Conservation (phyloP, 1,284 basidiomycete genomes). For the Cutaneotrichosporon spelunceum region DNA sequence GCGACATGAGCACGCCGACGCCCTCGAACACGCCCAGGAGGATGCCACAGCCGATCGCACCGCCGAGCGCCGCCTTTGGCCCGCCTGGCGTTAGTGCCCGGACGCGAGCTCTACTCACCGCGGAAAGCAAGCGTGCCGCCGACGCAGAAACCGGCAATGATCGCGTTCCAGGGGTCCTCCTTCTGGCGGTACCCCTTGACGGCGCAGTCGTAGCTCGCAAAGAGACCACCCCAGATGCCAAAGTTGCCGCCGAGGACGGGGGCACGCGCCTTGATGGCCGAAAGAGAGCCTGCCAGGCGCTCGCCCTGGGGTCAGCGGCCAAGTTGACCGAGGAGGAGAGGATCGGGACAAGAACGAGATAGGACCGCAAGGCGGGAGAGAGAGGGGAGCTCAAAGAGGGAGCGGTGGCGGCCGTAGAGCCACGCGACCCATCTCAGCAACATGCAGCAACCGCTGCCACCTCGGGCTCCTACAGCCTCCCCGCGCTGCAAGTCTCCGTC, state of each 20-base stretch:
- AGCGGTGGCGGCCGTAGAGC: no score
- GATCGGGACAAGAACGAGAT: no score
- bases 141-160: constrained; percentile 96
- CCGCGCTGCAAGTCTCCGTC: background rate
- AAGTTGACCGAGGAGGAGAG: no score
- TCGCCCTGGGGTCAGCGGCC: constrained; percentile 64
- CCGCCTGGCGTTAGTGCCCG: constrained; percentile 63
- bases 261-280: constrained; percentile 96
- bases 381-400: background rate
- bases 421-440: no score
- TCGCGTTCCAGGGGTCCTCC: constrained; percentile 99
- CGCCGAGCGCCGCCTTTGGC: constrained; percentile 81
- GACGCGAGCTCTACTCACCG: constrained; percentile 61
- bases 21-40: constrained; percentile 89
- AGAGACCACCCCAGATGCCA: constrained; percentile 97
- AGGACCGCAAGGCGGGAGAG: background rate
- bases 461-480: background rate
- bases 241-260: constrained; percentile 98
- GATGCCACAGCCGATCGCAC: constrained; percentile 93
- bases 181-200: constrained; percentile 97
- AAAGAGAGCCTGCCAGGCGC: constrained; percentile 85
- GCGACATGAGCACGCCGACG: constrained; percentile 51
- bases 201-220: constrained; percentile 95
- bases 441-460: no score
- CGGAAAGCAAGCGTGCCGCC: constrained; percentile 92